Evolutionary conservation across 2,329 filamentous ascomycete genomes (phyloP).

Genomic region (Venturia carpophila): DNA sequence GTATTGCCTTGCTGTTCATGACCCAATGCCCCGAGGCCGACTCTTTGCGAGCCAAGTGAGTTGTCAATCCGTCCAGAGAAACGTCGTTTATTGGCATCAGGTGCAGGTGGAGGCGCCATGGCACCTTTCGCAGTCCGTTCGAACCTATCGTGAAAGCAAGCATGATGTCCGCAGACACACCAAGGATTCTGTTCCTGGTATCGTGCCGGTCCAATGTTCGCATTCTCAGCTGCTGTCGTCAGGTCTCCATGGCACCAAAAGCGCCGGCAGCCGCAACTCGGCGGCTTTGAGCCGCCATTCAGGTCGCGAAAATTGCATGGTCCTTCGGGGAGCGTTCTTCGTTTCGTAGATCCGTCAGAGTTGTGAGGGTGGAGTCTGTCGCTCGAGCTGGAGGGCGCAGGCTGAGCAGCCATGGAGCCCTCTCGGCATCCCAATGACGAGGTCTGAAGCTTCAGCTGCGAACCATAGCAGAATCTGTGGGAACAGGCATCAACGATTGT

Average conservation of each 20-base stretch:
- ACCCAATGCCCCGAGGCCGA: background rate
- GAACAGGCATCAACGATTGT: background rate
- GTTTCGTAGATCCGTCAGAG: background rate
- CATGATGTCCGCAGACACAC: constrained; percentile 51
- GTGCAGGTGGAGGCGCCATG: background rate
- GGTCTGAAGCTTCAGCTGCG: background rate
- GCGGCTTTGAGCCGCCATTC: constrained; percentile 34
- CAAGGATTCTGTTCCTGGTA: constrained; percentile 4
- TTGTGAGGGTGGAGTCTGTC: background rate
- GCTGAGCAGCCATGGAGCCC: constrained; percentile 11
- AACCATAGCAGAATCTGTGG: constrained; percentile 1
- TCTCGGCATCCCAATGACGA: constrained; percentile 6
- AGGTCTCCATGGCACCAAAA: constrained; percentile 38
- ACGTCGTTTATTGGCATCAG: constrained; percentile 12
- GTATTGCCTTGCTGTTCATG: background rate
- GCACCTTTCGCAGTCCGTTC: background rate
- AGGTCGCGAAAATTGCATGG: constrained; percentile 46
- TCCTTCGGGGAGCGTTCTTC: constrained; percentile 38
- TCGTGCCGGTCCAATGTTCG: background rate
- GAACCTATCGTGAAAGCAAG: constrained; percentile 43
- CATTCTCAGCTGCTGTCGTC: background rate
- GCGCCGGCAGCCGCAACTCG: constrained; percentile 45
- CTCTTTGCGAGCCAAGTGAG: background rate
- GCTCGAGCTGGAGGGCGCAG: background rate
- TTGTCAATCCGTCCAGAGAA: background rate